Evolutionary conservation across 768 basidiomycete species (phyloP).

Genomic region (Coprinopsis marcescibilis): DNA sequence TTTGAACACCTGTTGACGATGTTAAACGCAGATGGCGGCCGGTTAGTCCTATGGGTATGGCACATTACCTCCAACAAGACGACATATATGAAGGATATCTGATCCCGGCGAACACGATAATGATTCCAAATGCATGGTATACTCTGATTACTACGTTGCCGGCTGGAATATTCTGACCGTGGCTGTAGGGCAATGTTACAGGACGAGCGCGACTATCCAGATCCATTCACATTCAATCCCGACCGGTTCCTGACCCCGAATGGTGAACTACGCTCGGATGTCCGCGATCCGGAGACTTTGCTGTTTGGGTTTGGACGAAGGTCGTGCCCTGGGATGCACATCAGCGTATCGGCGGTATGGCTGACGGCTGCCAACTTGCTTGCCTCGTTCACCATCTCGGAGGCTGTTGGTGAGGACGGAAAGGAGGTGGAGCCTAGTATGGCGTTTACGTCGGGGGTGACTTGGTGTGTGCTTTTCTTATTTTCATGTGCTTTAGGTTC

Average conservation of each 20-base stretch:
- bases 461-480: background rate
- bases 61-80: constrained; percentile 12
- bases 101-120: constrained; percentile 26
- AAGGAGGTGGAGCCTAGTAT: background rate
- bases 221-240: constrained; percentile 35
- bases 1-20: background rate
- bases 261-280: constrained; percentile 15
- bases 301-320: constrained; percentile 29
- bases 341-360: background rate
- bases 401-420: background rate
- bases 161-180: too few relatives aligned
- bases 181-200: constrained; percentile 33
- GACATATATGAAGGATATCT: constrained; percentile 26
- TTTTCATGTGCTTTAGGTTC: background rate
- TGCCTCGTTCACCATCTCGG: background rate
- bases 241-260: constrained; percentile 31
- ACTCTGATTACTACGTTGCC: too few relatives aligned
- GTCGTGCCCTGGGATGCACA: background rate
- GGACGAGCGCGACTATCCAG: constrained; percentile 31
- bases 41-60: constrained; percentile 1
- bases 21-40: constrained; percentile 3
- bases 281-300: constrained; percentile 21
- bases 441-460: background rate
- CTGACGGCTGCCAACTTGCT: background rate
- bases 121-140: constrained; percentile 29